phyloP scores from a whole-genome alignment of 176 grass and related monocot species.

The Calamus simplicifolius region DNA sequence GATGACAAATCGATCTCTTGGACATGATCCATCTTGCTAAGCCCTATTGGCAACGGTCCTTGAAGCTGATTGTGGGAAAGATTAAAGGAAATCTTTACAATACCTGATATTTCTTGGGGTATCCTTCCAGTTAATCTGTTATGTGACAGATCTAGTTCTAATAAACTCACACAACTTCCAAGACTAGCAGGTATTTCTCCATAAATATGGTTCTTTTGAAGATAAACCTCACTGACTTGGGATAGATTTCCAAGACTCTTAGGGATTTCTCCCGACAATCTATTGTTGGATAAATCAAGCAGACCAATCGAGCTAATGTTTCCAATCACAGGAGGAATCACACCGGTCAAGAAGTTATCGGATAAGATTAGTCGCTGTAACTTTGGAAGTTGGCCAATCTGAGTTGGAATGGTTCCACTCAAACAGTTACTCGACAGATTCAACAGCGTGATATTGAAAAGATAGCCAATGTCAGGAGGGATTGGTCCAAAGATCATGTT shows the following conservation, averaged over 20 bases:
- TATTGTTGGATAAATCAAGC: constrained; percentile 51
- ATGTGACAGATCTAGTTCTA: constrained; percentile 50
- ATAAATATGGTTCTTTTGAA: constrained; percentile 43
- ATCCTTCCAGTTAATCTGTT: constrained; percentile 47
- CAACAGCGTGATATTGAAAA: constrained; percentile 55
- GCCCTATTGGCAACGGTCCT: constrained; percentile 34
- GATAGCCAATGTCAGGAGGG: constrained; percentile 37
- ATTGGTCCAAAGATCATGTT: constrained; percentile 64
- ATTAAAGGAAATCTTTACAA: constrained; percentile 42
- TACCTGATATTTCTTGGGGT: constrained; percentile 29
- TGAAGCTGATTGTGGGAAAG: constrained; percentile 61
- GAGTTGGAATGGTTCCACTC: constrained; percentile 43
- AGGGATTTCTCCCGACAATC: constrained; percentile 45
- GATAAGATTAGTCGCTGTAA: constrained; percentile 48
- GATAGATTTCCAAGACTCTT: constrained; percentile 35
- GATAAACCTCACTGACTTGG: constrained; percentile 8
- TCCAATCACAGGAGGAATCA: constrained; percentile 47
- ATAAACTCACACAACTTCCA: constrained; percentile 9
- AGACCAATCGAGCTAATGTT: constrained; percentile 32
- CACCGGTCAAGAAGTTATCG: constrained; percentile 36
- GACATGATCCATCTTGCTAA: constrained; percentile 43
- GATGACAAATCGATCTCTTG: constrained; percentile 55
- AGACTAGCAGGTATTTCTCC: constrained; percentile 55
- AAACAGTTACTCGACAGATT: constrained; percentile 73
- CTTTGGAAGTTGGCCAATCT: constrained; percentile 25